phyloP scores from a whole-genome alignment of 2,329 filamentous ascomycete genomes.

The Alternaria sp. region DNA sequence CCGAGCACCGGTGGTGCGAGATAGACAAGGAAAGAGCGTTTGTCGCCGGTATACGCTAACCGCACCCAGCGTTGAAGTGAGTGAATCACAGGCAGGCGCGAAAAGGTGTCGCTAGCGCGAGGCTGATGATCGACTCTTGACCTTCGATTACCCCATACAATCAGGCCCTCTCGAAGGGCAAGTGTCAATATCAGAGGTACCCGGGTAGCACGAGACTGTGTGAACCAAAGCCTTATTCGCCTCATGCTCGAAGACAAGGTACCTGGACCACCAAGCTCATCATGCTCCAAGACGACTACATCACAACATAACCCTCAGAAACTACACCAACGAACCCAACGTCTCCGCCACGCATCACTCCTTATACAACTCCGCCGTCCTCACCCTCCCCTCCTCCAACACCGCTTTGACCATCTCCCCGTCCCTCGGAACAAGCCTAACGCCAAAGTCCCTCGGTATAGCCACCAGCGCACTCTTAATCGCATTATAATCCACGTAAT shows the following conservation, averaged over 20 bases:
- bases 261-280: too few species aligned
- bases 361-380: constrained; percentile 59
- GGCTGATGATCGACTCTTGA: too few species aligned
- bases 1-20: background rate
- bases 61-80: background rate
- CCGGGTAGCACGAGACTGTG: too few species aligned
- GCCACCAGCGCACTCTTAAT: constrained; percentile 66
- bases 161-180: too few species aligned
- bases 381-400: constrained; percentile 51
- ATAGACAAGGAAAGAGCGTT: background rate
- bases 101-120: too few species aligned
- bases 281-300: background rate
- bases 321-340: background rate
- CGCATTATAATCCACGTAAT: constrained; percentile 68
- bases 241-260: too few species aligned
- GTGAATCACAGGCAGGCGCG: background rate
- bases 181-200: too few species aligned
- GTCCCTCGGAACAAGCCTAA: constrained; percentile 59
- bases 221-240: too few species aligned
- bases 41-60: background rate
- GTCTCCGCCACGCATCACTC: constrained; percentile 3
- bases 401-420: constrained; percentile 48
- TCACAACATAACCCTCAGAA: background rate
- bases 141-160: too few species aligned
- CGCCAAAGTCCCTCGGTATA: constrained; percentile 65